Base-by-base conservation (phyloP, 2,329 filamentous ascomycete genomes). In the Didymella sp. region DNA sequence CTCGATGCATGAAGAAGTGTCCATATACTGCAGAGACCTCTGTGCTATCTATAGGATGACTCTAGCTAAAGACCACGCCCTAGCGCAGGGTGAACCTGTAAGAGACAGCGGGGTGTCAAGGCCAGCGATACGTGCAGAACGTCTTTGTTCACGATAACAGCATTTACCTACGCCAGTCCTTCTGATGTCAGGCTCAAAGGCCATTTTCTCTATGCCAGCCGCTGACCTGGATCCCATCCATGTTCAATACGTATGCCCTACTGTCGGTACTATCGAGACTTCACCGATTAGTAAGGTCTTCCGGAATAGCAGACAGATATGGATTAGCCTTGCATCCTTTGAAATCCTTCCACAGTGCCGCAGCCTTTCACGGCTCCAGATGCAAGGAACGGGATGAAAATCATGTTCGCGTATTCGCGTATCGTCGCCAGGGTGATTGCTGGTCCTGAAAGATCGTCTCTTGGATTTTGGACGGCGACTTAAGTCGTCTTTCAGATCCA, bases 321-420 rank as follows among this genome's bases (percentile, higher is more conserved):
- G 30, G 54, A 12, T 41, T 51, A 57, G 42, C 9, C 12, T 25
- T 15, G 46, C 37, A 45, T 41, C 46, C 41, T 41, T 28, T 33
- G 27, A 11, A 19, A 52, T 37, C 27, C n/a, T 51, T 25, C 41
- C 24, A 38, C 13, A 17, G 35, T 33, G 35, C 52, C 47, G 41
- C 47, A 15, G 40, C n/a, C 17, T 19, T 35, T 31, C 21, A 27
- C 9, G 22, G n/a, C n/a, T 28, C 27, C 12, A 41, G 27, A 43
- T 51, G 47, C 54, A 57, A 37, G 43, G 37, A 25, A 46, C 30
- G 28, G 24, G 24, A 37, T 27, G 41, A 24, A 25, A 37, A 43
- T 38, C 22, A 24, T 27, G 28, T 41, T 57, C 37, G 47, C 43
- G 42, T 25, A 27, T 33, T 57, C 43, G 47, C 43, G 48, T 38